Evolutionary conservation across 2,329 filamentous ascomycete genomes (phyloP).

Genomic region (Epicoccum sorghinum): DNA sequence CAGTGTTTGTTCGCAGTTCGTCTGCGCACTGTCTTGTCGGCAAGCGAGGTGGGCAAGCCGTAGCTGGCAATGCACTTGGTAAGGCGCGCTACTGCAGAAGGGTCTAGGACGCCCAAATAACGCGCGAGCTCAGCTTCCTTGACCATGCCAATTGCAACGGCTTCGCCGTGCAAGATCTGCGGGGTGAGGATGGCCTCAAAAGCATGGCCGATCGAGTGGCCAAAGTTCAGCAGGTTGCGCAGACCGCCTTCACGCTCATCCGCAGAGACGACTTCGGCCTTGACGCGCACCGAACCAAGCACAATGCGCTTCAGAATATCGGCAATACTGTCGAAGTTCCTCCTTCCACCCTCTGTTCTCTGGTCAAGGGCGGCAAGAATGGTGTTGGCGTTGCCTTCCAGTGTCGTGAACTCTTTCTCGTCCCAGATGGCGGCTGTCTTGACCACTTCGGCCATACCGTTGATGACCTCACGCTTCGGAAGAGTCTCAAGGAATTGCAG

Average conservation of each 20-base stretch:
- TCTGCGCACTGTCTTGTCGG: conserved; percentile 81
- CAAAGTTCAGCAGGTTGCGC: conserved; percentile 94
- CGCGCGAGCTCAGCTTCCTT: conserved; percentile 94
- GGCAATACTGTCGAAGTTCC: conserved; percentile 71
- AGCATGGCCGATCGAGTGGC: conserved; percentile 96
- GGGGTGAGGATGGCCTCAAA: conserved; percentile 95
- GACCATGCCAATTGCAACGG: conserved; percentile 97
- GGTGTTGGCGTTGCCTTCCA: conserved; percentile 79
- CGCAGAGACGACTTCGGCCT: conserved; percentile 90
- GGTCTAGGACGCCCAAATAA: conserved; percentile 82
- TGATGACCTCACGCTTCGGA: conserved; percentile 91
- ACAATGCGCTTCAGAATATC: conserved; percentile 67
- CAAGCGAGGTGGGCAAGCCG: conserved; percentile 81
- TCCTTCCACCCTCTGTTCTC: conserved; percentile 60
- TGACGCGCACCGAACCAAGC: conserved; percentile 87
- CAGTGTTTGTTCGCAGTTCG: conserved; percentile 87
- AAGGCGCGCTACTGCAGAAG: conserved; percentile 85
- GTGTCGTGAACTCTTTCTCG: conserved; percentile 79
- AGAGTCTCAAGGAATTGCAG: conserved; percentile 89
- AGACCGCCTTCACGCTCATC: conserved; percentile 95
- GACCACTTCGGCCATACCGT: conserved; percentile 97
- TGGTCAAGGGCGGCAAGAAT: conserved; percentile 76
- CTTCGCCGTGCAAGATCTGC: conserved; percentile 93
- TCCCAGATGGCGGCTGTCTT: conserved; percentile 98
- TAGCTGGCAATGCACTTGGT: conserved; percentile 96